phyloP scores from a whole-genome alignment of 768 basidiomycete species.

The Boletus rubescentipes region DNA sequence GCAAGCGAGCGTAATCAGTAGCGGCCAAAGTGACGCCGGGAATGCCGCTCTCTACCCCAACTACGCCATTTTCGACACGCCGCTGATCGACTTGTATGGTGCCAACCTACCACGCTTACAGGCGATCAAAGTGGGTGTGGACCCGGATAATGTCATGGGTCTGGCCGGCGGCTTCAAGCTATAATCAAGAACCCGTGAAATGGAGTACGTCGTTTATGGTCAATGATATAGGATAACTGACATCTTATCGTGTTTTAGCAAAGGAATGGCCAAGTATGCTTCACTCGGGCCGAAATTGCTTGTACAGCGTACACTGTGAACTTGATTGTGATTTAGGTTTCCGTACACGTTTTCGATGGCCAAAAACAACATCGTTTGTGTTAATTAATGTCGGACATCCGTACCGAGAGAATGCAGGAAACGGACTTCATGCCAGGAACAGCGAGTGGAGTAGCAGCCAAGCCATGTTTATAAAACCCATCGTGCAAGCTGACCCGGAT shows the following conservation, averaged over 20 bases:
- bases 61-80: constrained; percentile 54
- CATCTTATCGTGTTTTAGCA: neutral
- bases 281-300: neutral
- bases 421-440: neutral
- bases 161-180: constrained; percentile 61
- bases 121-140: constrained; percentile 41
- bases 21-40: constrained; percentile 20
- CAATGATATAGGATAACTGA: neutral
- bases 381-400: neutral
- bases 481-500: too few relatives aligned
- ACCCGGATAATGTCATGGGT: constrained; percentile 58
- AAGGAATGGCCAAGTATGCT: neutral
- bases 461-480: neutral
- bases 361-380: neutral
- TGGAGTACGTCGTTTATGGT: neutral
- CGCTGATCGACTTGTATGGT: constrained; percentile 48
- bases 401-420: neutral
- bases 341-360: neutral
- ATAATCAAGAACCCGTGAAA: neutral
- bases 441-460: neutral
- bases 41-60: constrained; percentile 49
- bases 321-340: neutral
- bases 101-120: constrained; percentile 36
- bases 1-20: constrained; percentile 39
- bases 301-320: neutral